A percentile compares a stretch with the other conserved stretches of the same genome.
Conservation (phyloP, 2,329 filamentous ascomycete species). For the Penicillium fuscoglaucum region DNA sequence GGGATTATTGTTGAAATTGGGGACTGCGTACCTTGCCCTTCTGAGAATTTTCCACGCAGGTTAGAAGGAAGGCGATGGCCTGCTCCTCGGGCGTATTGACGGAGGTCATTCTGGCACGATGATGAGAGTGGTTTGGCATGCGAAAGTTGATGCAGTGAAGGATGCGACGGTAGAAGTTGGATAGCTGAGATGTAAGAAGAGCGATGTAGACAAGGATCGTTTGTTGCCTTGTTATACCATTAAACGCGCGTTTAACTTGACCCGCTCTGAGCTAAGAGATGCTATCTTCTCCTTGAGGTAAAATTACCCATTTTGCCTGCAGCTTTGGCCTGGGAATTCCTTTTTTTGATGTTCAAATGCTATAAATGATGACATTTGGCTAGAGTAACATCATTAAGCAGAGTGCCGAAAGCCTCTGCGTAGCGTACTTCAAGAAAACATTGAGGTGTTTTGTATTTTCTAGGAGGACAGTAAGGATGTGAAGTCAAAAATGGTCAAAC, state of each 20-base stretch:
- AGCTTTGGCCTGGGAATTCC: neutral
- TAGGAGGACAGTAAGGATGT: neutral
- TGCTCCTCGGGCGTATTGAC: neutral
- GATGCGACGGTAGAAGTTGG: neutral
- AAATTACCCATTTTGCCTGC: neutral
- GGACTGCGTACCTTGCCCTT: neutral
- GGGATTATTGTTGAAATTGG: neutral
- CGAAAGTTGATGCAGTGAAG: too few relatives aligned
- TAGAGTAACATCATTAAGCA: neutral
- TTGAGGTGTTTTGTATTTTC: neutral
- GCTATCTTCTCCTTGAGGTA: neutral
- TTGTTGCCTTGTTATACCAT: neutral
- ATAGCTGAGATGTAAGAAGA: neutral
- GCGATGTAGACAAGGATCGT: neutral
- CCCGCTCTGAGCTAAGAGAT: neutral
- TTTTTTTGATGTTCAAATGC: neutral
- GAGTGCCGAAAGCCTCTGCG: neutral
- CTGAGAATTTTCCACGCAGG: neutral
- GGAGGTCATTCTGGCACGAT: neutral
- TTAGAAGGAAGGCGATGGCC: neutral
- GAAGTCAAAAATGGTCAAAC: neutral
- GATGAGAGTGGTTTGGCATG: neutral
- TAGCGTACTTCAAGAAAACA: neutral
- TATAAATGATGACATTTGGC: neutral
- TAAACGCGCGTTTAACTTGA: neutral